Base-by-base conservation (phyloP, 2,329 filamentous ascomycete species). In the Exophiala lecanii-corni region DNA sequence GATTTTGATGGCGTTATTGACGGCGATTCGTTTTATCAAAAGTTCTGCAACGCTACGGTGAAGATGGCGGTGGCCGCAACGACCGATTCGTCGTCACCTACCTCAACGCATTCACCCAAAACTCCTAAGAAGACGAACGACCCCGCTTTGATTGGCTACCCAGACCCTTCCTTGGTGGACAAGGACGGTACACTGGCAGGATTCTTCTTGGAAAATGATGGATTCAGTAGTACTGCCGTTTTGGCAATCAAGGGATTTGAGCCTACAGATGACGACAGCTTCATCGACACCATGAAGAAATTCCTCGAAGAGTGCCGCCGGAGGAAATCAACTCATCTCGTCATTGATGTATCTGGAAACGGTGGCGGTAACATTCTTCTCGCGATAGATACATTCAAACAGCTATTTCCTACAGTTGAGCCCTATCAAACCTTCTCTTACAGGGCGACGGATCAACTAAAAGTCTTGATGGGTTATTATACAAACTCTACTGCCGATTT, bases 341-440 rank as follows among this genome's bases (percentile, higher is more conserved):
- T 85, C 16, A 73, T 85, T 46, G 82, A 85, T 49, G 56, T 85
- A 4, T 70, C 74, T 3, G 68, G 65, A 2, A 86, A 85, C 49
- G 67, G 66, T 0, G 81, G 81, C 23, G 81, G 81, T 1, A 62
- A 62, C 33, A 57, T 76, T 9, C 50, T 62, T 2, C 64, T 69
- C 5, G 73, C 69, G 2, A 67, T 67, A 31, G 69, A 73, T 31
- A 54, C 72, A 1, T 81, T 81, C 57, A 68, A 68, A 34, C 70
- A 76, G 51, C 66, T 78, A 33, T 77, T 77, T 57, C 75, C 75
- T 0, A 49, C 59, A 5, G 55, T 58, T 2, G 58, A 62, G 5
- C 65, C 68, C 2, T 74, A 68, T 51, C 69, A 63, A 38, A 68
- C 65, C 3, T 68, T 61, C 4, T 67, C 71, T 7, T 66, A 70